Evolutionary conservation across 345 rosid species (phyloP).

Genomic region (Lepidium didymum): DNA sequence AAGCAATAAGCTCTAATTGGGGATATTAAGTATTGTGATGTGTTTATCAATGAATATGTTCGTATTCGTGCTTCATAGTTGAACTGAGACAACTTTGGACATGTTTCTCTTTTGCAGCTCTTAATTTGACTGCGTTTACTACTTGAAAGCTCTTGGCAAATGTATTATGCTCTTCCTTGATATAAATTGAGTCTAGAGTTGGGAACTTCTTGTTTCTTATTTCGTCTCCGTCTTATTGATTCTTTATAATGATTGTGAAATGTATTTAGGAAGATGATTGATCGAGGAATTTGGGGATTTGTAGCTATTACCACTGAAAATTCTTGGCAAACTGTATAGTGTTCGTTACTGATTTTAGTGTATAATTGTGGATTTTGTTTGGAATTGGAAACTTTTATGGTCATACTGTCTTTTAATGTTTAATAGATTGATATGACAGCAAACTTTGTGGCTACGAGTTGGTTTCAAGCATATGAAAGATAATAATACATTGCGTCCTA

Average conservation of each 20-base stretch:
- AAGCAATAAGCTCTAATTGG: neutral
- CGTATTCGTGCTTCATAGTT: neutral
- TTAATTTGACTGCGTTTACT: neutral
- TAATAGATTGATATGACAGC: neutral
- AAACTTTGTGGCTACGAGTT: neutral
- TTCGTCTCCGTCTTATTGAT: neutral
- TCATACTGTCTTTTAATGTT: neutral
- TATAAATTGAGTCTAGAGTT: neutral
- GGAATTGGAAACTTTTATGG: neutral
- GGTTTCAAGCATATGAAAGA: neutral
- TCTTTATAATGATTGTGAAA: neutral
- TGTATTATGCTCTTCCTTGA: neutral
- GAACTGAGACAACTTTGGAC: neutral
- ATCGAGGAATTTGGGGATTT: neutral
- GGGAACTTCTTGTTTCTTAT: neutral
- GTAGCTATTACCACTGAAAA: neutral
- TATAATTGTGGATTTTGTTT: neutral
- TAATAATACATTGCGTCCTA: neutral
- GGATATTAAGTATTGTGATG: neutral
- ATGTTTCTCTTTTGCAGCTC: neutral
- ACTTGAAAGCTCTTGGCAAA: neutral
- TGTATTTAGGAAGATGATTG: neutral
- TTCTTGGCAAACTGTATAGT: neutral
- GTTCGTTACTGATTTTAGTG: neutral
- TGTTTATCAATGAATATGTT: neutral